Evolutionary conservation across 441 rosid genomes (phyloP), one percentile per base, ranked within the genome.

Genomic region (Bocquillonia castaneifolia): DNA sequence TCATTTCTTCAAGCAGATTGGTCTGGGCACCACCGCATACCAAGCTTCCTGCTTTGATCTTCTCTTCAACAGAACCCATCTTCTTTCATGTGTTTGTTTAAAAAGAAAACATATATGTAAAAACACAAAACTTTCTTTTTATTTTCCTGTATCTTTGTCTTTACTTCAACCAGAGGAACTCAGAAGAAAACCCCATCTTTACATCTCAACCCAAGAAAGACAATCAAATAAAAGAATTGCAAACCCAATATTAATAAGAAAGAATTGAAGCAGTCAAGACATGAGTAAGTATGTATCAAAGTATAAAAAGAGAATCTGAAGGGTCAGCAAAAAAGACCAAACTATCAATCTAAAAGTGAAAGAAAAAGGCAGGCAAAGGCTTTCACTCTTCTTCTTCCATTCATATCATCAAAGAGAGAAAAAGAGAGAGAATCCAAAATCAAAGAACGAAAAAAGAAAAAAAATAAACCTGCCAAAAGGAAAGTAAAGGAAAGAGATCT

Each of bases 1-100:
- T 93, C 95, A 89, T 85, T 70, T 93, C 93, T 73, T 93, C 93
- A 18, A 88, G 86, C 70, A 90, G 72, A 75, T 82, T 75, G 64
- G 86, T 72, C n/a, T 74, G 84, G 47, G 79, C 54, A 34, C 67
- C 67, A 45, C 83, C 82, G 45, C 68, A 66, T 62, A 69, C 75
- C 69, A 83, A 72, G 32, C 79, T 78, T 40, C 74, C 81, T 37
- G 81, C 44, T 75, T 83, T 90, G 50, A 85, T 69, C 77, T 86
- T 90, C 74, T 85, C 97, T 66, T 87, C 96, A 74, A 81, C 83
- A 71, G 83, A 85, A 78, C 81, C 82, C 88, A 83, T 85, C 61
- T 36, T 22, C 50, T 45, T n/a, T n/a, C n/a, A n/a, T n/a, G n/a
- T n/a, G n/a, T n/a, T n/a, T n/a, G n/a, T n/a, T n/a, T n/a, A n/a